phyloP scores from a whole-genome alignment of 129 eudicot species.

The Ambrosia artemisiifolia region DNA sequence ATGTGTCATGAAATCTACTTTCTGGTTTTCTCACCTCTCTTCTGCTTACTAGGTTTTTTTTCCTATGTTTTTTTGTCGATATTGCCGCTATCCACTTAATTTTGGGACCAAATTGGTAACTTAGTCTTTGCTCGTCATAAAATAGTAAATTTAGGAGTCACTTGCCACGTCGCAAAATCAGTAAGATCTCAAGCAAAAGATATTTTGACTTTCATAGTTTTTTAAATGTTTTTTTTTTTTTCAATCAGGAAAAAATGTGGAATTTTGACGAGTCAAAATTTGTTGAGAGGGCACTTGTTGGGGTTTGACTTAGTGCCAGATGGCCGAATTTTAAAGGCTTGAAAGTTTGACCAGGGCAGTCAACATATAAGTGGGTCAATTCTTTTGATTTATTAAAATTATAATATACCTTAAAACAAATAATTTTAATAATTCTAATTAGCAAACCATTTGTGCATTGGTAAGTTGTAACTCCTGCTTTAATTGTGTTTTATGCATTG shows the following conservation, averaged over 20 bases:
- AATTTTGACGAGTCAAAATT: slow-evolving; percentile 17
- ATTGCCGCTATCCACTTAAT: not conserved
- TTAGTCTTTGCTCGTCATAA: not conserved
- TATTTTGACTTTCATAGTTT: not conserved
- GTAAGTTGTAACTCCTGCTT: too few species aligned
- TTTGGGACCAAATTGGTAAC: not conserved
- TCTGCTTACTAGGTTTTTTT: too few species aligned
- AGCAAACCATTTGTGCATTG: too few species aligned
- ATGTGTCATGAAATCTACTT: too few species aligned
- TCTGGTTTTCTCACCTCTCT: too few species aligned
- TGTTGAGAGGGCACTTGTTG: slow-evolving; percentile 38
- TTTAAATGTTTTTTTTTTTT: not conserved
- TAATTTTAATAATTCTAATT: too few species aligned
- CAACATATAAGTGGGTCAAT: not conserved
- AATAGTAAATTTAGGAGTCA: not conserved
- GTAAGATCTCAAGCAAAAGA: not conserved
- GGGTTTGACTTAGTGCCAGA: slow-evolving; percentile 38
- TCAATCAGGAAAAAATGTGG: not conserved
- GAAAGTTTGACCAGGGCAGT: slow-evolving; percentile 18
- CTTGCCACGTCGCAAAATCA: not conserved
- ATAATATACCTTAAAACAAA: not conserved
- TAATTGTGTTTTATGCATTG: too few species aligned
- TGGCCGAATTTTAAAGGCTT: slow-evolving; percentile 35
- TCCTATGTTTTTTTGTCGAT: too few species aligned
- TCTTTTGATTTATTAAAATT: slow-evolving; percentile 3